These are phyloP conservation scores for Tolypocladium endophyticum DNA, from an alignment of 2,329 filamentous ascomycete species.

Conservation along the genomic window DNA sequence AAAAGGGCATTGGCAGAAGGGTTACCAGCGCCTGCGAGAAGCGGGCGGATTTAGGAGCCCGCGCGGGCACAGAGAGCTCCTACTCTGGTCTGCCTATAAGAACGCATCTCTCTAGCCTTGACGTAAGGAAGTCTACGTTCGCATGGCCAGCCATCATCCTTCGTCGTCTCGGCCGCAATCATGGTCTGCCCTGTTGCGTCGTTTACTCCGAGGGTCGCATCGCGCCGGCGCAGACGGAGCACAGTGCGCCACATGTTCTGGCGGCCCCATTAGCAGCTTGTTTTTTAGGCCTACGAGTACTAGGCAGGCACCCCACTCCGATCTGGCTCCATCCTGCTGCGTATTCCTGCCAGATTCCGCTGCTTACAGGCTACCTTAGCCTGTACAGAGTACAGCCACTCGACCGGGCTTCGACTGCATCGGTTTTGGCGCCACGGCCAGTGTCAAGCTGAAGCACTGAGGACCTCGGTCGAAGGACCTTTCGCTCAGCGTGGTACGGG, in stretches of 20 bases:
- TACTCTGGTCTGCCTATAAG: background rate
- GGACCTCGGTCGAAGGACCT: background rate
- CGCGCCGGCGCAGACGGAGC: background rate
- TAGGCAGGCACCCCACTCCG: background rate
- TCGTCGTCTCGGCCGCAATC: background rate
- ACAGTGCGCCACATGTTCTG: background rate
- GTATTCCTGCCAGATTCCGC: conserved; percentile 1
- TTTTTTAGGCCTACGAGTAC: no score
- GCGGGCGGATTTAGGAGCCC: background rate
- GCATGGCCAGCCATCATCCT: background rate
- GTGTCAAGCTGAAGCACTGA: background rate
- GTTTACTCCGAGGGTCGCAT: background rate
- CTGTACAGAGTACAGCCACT: background rate
- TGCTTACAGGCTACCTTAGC: background rate
- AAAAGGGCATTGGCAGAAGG: background rate
- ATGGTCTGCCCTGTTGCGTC: background rate
- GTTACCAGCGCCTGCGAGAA: background rate
- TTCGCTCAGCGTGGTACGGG: background rate
- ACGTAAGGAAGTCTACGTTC: background rate
- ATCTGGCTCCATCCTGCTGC: conserved; percentile 1
- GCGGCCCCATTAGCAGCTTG: no score
- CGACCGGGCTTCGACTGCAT: background rate
- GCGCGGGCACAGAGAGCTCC: background rate
- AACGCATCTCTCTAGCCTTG: background rate
- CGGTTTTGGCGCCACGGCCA: background rate